These are phyloP conservation scores for Trametes coccinea DNA, from an alignment of 768 basidiomycete genomes.

Conservation along the genomic window DNA sequence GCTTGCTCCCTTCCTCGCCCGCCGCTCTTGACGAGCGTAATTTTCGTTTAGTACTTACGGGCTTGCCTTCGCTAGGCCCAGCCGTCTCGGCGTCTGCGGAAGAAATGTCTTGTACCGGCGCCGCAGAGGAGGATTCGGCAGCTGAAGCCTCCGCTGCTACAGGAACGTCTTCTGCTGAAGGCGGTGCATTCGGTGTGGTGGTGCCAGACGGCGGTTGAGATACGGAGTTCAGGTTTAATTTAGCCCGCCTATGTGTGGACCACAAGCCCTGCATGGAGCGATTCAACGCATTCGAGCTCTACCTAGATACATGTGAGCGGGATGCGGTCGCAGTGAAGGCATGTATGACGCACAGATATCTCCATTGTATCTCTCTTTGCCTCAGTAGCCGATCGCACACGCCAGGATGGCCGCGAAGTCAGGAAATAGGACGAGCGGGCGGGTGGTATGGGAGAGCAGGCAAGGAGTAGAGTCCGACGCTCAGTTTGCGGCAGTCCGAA, in stretches of 20 bases:
- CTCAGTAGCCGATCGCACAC: not conserved
- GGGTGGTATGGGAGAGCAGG: not conserved
- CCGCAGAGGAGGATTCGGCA: not conserved
- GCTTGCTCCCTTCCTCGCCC: conserved; percentile 58
- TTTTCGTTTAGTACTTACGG: conserved; percentile 59
- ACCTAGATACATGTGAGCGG: conserved; percentile 41
- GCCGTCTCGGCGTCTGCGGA: conserved; percentile 5
- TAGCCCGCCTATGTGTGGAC: conserved; percentile 65
- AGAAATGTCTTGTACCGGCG: not conserved
- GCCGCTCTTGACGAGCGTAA: conserved; percentile 48
- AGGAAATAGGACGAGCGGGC: too few species aligned
- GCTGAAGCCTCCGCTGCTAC: conserved; percentile 19
- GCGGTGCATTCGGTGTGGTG: conserved; percentile 22
- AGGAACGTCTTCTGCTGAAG: conserved; percentile 19
- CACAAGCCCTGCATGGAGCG: conserved; percentile 79
- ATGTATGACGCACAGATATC: conserved; percentile 20
- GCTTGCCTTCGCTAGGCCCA: conserved; percentile 22
- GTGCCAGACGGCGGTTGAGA: conserved; percentile 26
- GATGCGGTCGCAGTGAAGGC: not conserved
- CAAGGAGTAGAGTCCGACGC: not conserved
- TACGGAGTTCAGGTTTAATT: conserved; percentile 62
- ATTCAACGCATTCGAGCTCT: conserved; percentile 77
- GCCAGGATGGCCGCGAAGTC: too few species aligned
- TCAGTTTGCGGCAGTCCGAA: too few species aligned
- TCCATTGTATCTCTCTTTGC: conserved; percentile 12